Evolutionary conservation across 2,329 filamentous ascomycete species (phyloP).

Genomic region (Aspergillus arachidicola): DNA sequence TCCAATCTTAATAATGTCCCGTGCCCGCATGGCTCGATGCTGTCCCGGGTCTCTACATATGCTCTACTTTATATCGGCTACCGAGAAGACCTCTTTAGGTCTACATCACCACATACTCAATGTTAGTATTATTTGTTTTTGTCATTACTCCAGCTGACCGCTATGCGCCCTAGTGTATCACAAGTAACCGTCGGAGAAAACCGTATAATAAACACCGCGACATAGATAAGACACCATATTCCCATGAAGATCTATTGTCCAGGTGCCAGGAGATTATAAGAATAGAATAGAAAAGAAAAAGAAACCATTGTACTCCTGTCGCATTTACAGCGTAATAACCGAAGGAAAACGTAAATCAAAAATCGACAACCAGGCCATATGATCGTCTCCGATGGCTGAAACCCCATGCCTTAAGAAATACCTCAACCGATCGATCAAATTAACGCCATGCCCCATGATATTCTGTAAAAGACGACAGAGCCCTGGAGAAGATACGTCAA

Average conservation of each 20-base stretch:
- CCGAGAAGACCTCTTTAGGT: background rate
- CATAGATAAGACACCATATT: constrained; percentile 6
- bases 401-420: constrained; percentile 8
- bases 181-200: constrained; percentile 1
- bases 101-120: background rate
- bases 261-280: constrained; percentile 8
- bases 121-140: background rate
- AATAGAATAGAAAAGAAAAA: background rate
- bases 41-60: background rate
- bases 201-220: background rate
- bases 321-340: constrained; percentile 9
- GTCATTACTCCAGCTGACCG: constrained; percentile 9
- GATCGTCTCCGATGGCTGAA: constrained; percentile 9
- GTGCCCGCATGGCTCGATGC: background rate
- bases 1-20: constrained; percentile 14
- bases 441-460: constrained; percentile 22
- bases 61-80: background rate
- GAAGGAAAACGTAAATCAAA: constrained; percentile 11
- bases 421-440: constrained; percentile 20
- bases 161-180: constrained; percentile 10
- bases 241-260: constrained; percentile 10
- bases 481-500: constrained; percentile 13
- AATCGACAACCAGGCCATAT: constrained; percentile 15
- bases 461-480: constrained; percentile 10
- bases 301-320: constrained; percentile 13